A percentile compares a stretch with the other conserved stretches of the same genome.
phyloP scores from a whole-genome alignment of 441 rosid species.

The Populus hybrid region DNA sequence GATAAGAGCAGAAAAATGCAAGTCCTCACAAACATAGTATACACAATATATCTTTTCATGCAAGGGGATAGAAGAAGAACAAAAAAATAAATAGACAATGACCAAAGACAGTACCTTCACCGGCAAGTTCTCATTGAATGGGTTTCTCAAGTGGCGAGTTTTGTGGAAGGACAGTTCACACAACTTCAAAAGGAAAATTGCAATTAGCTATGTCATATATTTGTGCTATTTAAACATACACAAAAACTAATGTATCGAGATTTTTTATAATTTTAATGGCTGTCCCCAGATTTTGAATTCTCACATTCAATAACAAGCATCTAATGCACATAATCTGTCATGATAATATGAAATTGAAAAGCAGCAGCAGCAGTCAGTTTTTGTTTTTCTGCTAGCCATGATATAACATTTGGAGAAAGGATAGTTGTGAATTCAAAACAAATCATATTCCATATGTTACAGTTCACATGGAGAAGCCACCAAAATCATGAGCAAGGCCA shows the following conservation, averaged over 20 bases:
- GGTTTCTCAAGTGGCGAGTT: constrained; percentile 93
- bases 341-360: no score
- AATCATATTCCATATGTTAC: no score
- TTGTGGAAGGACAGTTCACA: constrained; percentile 96
- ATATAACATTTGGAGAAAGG: no score
- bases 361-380: no score
- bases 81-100: not conserved
- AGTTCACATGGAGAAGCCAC: no score
- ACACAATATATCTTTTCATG: not conserved
- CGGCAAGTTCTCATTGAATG: constrained; percentile 94
- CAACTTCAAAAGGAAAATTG: constrained; percentile 52
- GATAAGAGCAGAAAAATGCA: not conserved
- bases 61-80: not conserved
- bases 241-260: constrained; percentile 1
- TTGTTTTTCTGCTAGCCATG: no score
- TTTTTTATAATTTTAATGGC: not conserved
- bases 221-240: constrained; percentile 2
- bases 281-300: not conserved
- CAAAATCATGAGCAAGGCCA: no score
- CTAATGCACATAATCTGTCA: no score
- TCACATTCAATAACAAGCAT: not conserved
- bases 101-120: constrained; percentile 63
- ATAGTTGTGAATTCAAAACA: no score
- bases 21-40: not conserved
- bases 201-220: constrained; percentile 25